Conservation (phyloP, 83 land plant genomes). For the Thuja plicata region DNA sequence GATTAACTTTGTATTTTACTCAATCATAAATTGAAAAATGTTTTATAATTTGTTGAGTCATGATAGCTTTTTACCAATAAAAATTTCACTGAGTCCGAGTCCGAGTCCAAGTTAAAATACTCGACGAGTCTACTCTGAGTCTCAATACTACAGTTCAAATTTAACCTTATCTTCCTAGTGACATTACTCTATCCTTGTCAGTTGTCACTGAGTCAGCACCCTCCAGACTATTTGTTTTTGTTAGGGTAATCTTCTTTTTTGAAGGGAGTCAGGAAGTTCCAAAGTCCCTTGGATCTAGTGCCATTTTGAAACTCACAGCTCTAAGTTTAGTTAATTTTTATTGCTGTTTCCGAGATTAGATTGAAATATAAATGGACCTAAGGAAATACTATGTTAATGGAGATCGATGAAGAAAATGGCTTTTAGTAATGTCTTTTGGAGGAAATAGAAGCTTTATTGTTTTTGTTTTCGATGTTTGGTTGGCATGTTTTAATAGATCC, state of each 20-base stretch:
- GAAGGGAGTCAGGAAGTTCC: background rate
- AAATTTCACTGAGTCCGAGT: no score
- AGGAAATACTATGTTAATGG: background rate
- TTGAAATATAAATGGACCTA: background rate
- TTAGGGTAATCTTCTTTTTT: background rate
- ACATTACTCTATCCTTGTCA: no score
- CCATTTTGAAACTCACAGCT: background rate
- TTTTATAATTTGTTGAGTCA: no score
- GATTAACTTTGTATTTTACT: no score
- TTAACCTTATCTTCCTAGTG: no score
- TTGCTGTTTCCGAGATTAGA: background rate
- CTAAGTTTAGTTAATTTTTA: background rate
- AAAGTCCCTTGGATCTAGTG: background rate
- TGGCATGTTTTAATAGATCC: background rate
- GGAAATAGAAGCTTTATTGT: background rate
- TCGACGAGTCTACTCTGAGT: no score
- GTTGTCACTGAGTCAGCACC: no score
- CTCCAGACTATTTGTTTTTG: no score
- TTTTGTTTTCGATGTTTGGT: background rate
- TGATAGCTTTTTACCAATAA: no score
- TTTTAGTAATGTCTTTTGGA: background rate
- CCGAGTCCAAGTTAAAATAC: no score
- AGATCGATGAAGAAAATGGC: background rate
- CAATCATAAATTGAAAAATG: no score
- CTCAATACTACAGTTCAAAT: no score